Evolutionary conservation across 495 filamentous ascomycete genomes (phyloP), one percentile per base, ranked within the genome.

Genomic region (Recurvomyces mirabilis): DNA sequence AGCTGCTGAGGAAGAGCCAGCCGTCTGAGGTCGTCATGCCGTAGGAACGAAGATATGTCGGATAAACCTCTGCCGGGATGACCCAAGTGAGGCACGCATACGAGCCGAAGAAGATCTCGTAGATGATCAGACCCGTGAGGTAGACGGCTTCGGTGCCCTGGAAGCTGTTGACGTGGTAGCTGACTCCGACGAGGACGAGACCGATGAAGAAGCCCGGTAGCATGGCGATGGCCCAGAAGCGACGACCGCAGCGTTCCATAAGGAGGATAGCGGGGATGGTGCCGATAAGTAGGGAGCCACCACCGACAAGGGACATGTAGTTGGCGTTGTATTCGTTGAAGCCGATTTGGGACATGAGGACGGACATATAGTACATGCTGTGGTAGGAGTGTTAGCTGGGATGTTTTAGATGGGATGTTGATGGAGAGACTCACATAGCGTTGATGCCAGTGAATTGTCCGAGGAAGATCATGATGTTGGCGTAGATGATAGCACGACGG

Each of bases 271-370:
- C 74, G 0, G 74, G 75, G 41, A 77, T 70, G 11, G 73, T 70
- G 20, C 73, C 73, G 20, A 79, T 52, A 5, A 77, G 58, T 1
- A 78, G 58, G 0, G 73, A 57, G n/a, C 70, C 74, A 32, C 76
- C 75, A 3, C 75, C 74, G 13, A 79, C 75, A 1, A 80, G 64
- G 4, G 72, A 75, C 75, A 78, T 78, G 62, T 75, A 77, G 20
- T 73, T 69, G 24, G 69, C 61, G 31, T 69, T 59, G 56, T 78
- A 12, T 7, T 15, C 15, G 33, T 36, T 36, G 33, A 36, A 78
- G 28, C 74, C 74, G 26, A 77, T 73, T 46, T 69, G 65, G 32
- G 56, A 56, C 71, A 79, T 75, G 5, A 80, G 57, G 0, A 66
- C 64, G 0, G 66, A 62, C 75, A 77, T 77, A 59, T 78, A 78